A percentile compares a stretch with the other conserved stretches of the same genome.
These are phyloP conservation scores for Metarhizium sp. DNA, from an alignment of 2,329 filamentous ascomycete genomes.

Conservation along the genomic window DNA sequence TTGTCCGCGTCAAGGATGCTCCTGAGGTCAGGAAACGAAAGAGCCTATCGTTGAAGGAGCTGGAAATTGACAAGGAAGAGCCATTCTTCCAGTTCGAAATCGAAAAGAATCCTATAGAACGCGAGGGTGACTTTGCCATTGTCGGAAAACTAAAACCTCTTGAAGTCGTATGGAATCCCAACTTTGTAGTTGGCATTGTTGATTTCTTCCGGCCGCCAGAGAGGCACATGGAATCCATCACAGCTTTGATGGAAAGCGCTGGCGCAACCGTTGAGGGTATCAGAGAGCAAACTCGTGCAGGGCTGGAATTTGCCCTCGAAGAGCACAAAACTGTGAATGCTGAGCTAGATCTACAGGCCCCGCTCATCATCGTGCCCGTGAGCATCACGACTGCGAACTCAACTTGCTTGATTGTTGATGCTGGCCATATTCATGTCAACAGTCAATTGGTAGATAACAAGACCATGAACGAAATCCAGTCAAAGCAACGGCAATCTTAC, in stretches of 20 bases:
- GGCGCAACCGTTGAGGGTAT: conserved; percentile 93
- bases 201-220: conserved; percentile 96
- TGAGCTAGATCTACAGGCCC: conserved; percentile 88
- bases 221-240: conserved; percentile 96
- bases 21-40: conserved; percentile 39
- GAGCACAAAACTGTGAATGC: conserved; percentile 98
- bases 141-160: conserved; percentile 89
- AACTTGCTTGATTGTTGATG: conserved; percentile 88
- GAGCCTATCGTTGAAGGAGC: conserved; percentile 42
- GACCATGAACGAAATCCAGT: conserved; percentile 83
- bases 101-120: conserved; percentile 91
- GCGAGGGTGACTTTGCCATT: conserved; percentile 81
- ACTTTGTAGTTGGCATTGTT: conserved; percentile 79
- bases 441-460: conserved; percentile 88
- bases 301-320: conserved; percentile 89
- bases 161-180: conserved; percentile 96
- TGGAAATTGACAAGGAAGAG: conserved; percentile 47
- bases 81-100: conserved; percentile 89
- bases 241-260: conserved; percentile 87
- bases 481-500: conserved; percentile 80
- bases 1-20: conserved; percentile 89
- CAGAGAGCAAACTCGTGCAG: conserved; percentile 88
- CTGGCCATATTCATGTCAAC: conserved; percentile 88
- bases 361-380: conserved; percentile 91
- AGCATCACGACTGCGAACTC: conserved; percentile 75